Base-by-base conservation (phyloP, 805 yeast species). In the Starmerella stigmatis region DNA sequence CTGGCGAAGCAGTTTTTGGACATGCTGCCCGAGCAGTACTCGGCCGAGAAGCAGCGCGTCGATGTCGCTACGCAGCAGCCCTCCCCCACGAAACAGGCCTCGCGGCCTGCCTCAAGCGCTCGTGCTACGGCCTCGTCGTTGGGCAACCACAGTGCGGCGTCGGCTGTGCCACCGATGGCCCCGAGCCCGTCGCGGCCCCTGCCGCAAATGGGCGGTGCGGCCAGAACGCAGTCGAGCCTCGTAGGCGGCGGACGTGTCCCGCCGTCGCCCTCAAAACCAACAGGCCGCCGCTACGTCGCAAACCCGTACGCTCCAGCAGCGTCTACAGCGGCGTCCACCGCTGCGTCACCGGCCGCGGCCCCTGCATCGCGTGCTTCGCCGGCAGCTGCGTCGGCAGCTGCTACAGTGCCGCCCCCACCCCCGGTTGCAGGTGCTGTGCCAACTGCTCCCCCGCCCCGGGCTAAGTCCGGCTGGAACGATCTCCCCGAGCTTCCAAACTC, bases 41-140 rank as follows among this genome's bases (percentile, higher is more conserved):
- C 64, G 4, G 60, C 73, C 34, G 96, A 85, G 58, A 83, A 79
- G 62, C 88, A 83, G 51, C 78, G 98, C 56, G 79, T 89, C 16
- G 52, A 70, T 38, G 77, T 75, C 54, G 94, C 94, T 7, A 69
- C 77, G 13, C 72, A 72, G 39, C 62, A 63, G 46, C 32, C 29
- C 31, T 23, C 22, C 16, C 19, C 19, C 10, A 13, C 25, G n/a
- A 36, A 16, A 16, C 33, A n/a, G 9, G 13, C 33, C 10, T 2
- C 33, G 20, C n/a, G 15, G 29, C 17, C 27, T 33, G 12, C 9
- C 13, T 12, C 27, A n/a, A 27, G 37, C 17, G 27, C 30, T 30
- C 29, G 22, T 8, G 26, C 17, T 9, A 22, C 27, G 17, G 37
- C 26, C 26, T 7, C 26, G 9, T 6, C 26, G 26, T 23, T 10